Evolutionary conservation across 2,329 filamentous ascomycete species (phyloP).

Genomic region (Claviceps maximensis): DNA sequence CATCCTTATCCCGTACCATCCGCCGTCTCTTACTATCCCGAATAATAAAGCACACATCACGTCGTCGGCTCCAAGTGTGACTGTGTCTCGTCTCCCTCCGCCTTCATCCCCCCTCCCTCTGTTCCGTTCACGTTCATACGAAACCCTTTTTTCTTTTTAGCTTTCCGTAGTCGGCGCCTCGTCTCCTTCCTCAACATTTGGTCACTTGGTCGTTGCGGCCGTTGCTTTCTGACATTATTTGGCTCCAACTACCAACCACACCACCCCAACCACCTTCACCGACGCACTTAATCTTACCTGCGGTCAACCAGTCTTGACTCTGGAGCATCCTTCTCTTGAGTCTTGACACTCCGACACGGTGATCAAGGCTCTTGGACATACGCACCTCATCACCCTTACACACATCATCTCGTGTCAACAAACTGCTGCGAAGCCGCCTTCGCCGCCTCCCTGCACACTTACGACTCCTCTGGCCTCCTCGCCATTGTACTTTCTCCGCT

Average conservation of each 20-base stretch:
- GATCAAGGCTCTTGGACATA: neutral
- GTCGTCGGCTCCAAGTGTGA: neutral
- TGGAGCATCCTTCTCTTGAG: neutral
- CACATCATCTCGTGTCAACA: neutral
- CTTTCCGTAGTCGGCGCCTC: conserved; percentile 5
- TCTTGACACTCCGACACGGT: neutral
- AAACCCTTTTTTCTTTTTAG: neutral
- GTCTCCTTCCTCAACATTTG: neutral
- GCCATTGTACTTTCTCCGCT: neutral
- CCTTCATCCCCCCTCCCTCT: neutral
- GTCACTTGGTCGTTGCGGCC: neutral
- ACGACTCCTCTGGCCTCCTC: neutral
- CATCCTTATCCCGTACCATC: neutral
- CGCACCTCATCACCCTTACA: neutral
- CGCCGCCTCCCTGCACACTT: neutral
- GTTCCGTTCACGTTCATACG: neutral
- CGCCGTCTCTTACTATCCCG: neutral
- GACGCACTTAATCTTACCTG: neutral
- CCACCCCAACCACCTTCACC: neutral
- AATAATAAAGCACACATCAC: neutral
- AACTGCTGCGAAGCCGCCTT: neutral
- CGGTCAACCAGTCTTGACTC: neutral
- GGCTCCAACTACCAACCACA: neutral
- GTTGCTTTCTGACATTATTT: neutral
- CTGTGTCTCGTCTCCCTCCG: neutral